Evolutionary conservation across 192 early-diverging fungal species (phyloP), one percentile per base, ranked within the genome.

Genomic region (Ambispora gerdemannii): DNA sequence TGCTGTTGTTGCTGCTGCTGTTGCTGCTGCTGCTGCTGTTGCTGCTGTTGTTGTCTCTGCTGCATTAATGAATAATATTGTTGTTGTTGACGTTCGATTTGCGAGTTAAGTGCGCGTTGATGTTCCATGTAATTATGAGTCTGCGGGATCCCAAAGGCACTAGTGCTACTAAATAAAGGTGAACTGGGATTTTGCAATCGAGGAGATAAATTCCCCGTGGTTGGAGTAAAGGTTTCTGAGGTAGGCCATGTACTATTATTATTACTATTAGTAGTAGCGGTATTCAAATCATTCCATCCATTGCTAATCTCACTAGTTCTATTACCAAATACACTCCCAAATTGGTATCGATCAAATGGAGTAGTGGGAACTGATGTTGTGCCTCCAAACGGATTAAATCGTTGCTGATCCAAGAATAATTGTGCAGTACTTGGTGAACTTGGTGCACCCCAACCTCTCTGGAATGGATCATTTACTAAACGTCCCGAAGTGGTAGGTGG

Each of bases 21-120:
- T 28, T 71, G 75, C 30, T 38, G 68, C 36, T 70, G 50, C 32
- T 35, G 58, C 30, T 50, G 27, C 22, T 75, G 74, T 1, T 31
- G 35, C 31, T 66, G 72, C 13, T 58, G 53, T 25, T 75, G 70
- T 13, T 74, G 70, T 35, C 49, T 67, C n/a, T 76, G 76, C 20
- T 80, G 78, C 66, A 80, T 31, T 17, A 76, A 72, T 2, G 71
- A 70, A 35, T 62, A 36, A 47, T 79, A 71, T 33, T 77, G 72
- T 27, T 76, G 74, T 20, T 76, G 74, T 51, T 74, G 80, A 35
- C 75, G 63, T 28, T 84, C 81, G 24, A 81, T 35, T 31, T 84
- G 75, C 34, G 77, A 75, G n/a, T 34, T 56, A 7, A 76, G 66
- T 34, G 70, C 55, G 6, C 79, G 71, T 50, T 70, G 68, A 52